Percentiles rank a stretch among this genome's conserved stretches.
phyloP scores from a whole-genome alignment of 441 rosid genomes.

The Metrosideros polymorpha region DNA sequence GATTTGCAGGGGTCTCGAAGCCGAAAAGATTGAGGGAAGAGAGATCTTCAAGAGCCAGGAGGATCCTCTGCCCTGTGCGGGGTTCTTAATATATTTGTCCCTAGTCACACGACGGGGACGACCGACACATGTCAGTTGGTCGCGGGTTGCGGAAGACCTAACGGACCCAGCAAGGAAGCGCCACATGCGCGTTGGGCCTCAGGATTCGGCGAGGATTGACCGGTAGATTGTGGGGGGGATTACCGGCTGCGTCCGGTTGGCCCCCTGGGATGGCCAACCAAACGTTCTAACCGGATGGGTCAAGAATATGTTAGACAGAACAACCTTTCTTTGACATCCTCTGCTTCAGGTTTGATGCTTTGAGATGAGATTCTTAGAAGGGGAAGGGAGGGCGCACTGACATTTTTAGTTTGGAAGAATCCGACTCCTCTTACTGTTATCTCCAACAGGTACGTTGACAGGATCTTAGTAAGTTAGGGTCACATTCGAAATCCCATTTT shows the following conservation, averaged over 20 bases:
- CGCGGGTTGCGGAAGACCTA: background rate
- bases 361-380: background rate
- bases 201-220: conserved; percentile 14
- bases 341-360: background rate
- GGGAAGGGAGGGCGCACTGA: background rate
- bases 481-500: background rate
- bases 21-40: background rate
- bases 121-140: background rate
- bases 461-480: background rate
- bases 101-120: background rate
- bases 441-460: background rate
- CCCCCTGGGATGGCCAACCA: conserved; percentile 18
- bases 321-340: conserved; percentile 20
- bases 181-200: background rate
- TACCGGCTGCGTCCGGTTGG: conserved; percentile 1
- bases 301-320: conserved; percentile 29
- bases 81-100: background rate
- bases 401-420: background rate
- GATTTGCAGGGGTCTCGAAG: background rate
- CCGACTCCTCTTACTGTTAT: background rate
- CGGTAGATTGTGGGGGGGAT: conserved; percentile 13
- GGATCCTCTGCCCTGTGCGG: background rate
- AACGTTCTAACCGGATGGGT: conserved; percentile 26
- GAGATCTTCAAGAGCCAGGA: background rate
- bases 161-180: background rate